phyloP scores from a whole-genome alignment of 768 basidiomycete genomes.

The Suillus alpinus region DNA sequence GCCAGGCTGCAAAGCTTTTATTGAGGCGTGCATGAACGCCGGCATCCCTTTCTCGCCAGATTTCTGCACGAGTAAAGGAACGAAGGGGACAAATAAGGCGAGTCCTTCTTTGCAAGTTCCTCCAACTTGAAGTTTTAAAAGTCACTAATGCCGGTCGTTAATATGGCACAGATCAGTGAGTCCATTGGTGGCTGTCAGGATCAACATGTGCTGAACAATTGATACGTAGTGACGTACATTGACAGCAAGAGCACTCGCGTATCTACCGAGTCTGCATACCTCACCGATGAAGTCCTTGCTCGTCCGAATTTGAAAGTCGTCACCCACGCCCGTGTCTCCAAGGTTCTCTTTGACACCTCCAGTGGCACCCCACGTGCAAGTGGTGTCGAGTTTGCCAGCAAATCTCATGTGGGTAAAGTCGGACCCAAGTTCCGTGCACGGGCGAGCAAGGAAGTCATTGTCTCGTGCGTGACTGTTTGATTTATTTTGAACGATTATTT shows the following conservation, averaged over 20 bases:
- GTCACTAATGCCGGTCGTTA: not conserved
- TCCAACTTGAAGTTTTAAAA: not conserved
- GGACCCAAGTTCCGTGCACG: conserved; percentile 42
- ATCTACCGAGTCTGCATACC: conserved; percentile 64
- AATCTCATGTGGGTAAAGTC: conserved; percentile 17
- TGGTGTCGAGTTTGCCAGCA: conserved; percentile 57
- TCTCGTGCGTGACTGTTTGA: conserved; percentile 44
- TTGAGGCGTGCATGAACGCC: conserved; percentile 47
- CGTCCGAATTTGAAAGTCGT: conserved; percentile 66
- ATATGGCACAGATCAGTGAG: conserved; percentile 39
- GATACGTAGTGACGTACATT: conserved; percentile 61
- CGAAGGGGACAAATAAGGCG: conserved; percentile 61
- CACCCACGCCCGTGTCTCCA: conserved; percentile 54
- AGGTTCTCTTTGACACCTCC: conserved; percentile 50
- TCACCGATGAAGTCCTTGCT: conserved; percentile 59
- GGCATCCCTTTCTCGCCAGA: conserved; percentile 55
- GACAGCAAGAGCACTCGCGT: conserved; percentile 50
- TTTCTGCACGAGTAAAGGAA: conserved; percentile 55
- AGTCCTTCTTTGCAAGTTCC: conserved; percentile 13
- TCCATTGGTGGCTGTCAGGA: conserved; percentile 7
- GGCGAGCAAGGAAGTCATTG: conserved; percentile 57
- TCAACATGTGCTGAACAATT: conserved; percentile 5
- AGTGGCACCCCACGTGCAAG: conserved; percentile 44
- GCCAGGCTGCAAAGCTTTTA: conserved; percentile 45
- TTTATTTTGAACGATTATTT: not conserved